These are phyloP conservation scores for Syzygium aqueum DNA, from an alignment of 345 rosid genomes.

Conservation along the genomic window DNA sequence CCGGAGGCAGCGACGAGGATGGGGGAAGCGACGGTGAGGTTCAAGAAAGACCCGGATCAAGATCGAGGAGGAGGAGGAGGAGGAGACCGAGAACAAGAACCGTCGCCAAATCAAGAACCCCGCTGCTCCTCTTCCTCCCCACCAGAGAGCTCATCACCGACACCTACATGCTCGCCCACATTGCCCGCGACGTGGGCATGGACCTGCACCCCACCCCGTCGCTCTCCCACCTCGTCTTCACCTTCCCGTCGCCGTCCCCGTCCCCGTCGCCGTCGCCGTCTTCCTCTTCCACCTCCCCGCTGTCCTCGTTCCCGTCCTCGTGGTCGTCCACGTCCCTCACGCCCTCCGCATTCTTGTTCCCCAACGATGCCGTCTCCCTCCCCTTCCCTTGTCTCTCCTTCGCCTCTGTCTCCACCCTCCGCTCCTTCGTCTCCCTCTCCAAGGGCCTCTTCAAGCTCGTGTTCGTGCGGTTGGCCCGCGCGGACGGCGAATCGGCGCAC, in stretches of 20 bases:
- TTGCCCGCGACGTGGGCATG: slow-evolving; percentile 70
- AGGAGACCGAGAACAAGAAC: background rate
- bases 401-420: slow-evolving; percentile 44
- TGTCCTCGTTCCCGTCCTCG: slow-evolving; percentile 3
- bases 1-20: background rate
- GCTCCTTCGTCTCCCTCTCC: slow-evolving; percentile 59
- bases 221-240: slow-evolving; percentile 70
- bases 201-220: slow-evolving; percentile 62
- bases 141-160: slow-evolving; percentile 44
- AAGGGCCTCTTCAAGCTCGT: slow-evolving; percentile 60
- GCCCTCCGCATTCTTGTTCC: slow-evolving; percentile 23
- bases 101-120: slow-evolving; percentile 17
- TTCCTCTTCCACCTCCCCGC: background rate
- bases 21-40: slow-evolving; percentile 3
- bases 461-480: slow-evolving; percentile 8
- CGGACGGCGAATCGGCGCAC: background rate
- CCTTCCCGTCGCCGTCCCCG: slow-evolving; percentile 26
- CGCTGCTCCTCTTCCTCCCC: slow-evolving; percentile 50
- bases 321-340: slow-evolving; percentile 7
- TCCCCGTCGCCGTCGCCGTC: slow-evolving; percentile 15
- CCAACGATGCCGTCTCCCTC: slow-evolving; percentile 43
- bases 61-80: slow-evolving; percentile 11
- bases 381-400: slow-evolving; percentile 57
- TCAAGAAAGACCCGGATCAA: slow-evolving; percentile 1
- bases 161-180: slow-evolving; percentile 43